Evolutionary conservation across 208 protist species (phyloP).

Genomic region (Trypanosoma melophagium): DNA sequence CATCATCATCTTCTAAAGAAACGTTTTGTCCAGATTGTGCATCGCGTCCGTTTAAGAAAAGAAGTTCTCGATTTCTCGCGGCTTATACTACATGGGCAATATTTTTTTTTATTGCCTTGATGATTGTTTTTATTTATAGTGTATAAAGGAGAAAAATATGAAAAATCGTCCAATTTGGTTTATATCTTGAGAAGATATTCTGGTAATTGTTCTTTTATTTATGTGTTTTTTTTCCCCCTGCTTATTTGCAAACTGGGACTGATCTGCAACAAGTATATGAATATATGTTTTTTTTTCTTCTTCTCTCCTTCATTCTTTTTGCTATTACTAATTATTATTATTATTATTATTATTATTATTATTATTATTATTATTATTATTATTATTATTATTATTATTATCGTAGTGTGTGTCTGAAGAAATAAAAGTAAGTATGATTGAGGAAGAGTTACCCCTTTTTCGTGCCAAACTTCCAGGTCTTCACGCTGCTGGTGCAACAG

Average conservation of each 20-base stretch:
- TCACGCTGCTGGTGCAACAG: constrained; percentile 30
- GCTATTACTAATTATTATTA: too few relatives aligned
- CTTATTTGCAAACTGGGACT: too few relatives aligned
- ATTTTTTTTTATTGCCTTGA: constrained; percentile 23
- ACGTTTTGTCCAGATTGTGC: constrained; percentile 71
- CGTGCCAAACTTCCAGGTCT: constrained; percentile 57
- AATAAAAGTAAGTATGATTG: constrained; percentile 23
- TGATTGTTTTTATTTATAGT: constrained; percentile 12
- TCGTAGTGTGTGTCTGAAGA: constrained; percentile 6
- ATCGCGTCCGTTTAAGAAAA: constrained; percentile 57
- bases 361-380: too few relatives aligned
- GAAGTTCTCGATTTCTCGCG: constrained; percentile 64
- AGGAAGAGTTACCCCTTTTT: constrained; percentile 77
- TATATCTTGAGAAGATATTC: neutral
- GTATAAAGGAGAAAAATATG: neutral
- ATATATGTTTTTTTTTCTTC: too few relatives aligned
- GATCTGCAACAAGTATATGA: too few relatives aligned
- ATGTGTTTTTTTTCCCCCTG: neutral
- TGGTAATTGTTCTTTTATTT: constrained; percentile 7
- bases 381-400: constrained; percentile 24
- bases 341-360: too few relatives aligned
- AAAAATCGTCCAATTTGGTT: constrained; percentile 11
- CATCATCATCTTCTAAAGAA: constrained; percentile 3
- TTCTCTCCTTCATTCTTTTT: too few relatives aligned
- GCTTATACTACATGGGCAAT: constrained; percentile 53